These are phyloP conservation scores for Russula dissimulans DNA, from an alignment of 768 basidiomycete species.

Conservation along the genomic window DNA sequence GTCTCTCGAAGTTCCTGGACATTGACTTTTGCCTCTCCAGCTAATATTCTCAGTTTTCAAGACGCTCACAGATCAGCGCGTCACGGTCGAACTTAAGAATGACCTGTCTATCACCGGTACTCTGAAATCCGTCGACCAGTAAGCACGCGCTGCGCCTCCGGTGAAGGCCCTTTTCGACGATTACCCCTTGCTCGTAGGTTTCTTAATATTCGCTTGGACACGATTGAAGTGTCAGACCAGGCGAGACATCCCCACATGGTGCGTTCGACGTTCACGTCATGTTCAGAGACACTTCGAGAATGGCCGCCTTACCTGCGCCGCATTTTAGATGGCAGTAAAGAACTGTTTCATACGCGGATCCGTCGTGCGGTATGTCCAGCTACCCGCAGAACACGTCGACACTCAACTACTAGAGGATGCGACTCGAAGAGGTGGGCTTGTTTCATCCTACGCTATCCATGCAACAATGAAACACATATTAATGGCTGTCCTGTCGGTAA, in stretches of 20 bases:
- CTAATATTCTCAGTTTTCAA: conserved; percentile 98
- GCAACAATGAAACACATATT: not conserved
- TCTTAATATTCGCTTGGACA: conserved; percentile 92
- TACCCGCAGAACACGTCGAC: conserved; percentile 89
- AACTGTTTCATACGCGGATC: conserved; percentile 99
- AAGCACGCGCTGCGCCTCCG: not conserved
- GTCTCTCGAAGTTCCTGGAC: not conserved
- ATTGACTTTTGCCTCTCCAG: conserved; percentile 28
- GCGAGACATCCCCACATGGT: conserved; percentile 97
- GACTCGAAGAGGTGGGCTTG: conserved; percentile 76
- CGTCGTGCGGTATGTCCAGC: conserved; percentile 94
- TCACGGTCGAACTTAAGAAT: conserved; percentile 97
- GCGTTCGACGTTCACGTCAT: conserved; percentile 19
- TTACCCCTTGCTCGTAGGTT: conserved; percentile 42
- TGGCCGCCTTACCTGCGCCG: not conserved
- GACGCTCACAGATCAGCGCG: conserved; percentile 93
- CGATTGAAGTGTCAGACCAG: conserved; percentile 87
- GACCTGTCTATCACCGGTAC: conserved; percentile 94
- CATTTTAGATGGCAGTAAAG: conserved; percentile 86
- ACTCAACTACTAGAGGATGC: conserved; percentile 94
- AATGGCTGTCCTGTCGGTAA: not conserved
- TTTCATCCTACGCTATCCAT: not conserved
- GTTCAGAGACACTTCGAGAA: not conserved
- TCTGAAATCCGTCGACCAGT: conserved; percentile 98
- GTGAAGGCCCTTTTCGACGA: not conserved